Percentiles rank a stretch among this genome's conserved stretches.
These are phyloP conservation scores for Truncatella angustata DNA, from an alignment of 2,329 filamentous ascomycete species.

Conservation along the genomic window DNA sequence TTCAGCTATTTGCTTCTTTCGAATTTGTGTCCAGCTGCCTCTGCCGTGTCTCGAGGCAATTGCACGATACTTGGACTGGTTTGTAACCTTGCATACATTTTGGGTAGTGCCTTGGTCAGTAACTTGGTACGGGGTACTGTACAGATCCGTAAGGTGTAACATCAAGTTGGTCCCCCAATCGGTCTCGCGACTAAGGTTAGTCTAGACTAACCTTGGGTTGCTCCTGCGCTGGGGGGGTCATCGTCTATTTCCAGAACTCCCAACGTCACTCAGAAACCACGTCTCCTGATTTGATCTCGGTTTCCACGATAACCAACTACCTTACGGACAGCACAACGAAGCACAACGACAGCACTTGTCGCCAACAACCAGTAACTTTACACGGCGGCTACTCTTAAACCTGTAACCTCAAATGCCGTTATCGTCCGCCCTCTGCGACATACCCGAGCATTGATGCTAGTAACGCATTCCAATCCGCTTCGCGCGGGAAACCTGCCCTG, in stretches of 20 bases:
- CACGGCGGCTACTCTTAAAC: background rate
- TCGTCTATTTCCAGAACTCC: too few species aligned
- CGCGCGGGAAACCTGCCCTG: slow-evolving; percentile 21
- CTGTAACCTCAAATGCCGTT: background rate
- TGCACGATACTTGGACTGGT: background rate
- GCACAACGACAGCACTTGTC: background rate
- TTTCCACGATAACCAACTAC: slow-evolving; percentile 5
- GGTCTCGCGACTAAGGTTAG: too few species aligned
- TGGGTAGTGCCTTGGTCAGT: too few species aligned
- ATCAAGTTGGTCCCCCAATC: background rate
- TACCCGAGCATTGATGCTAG: slow-evolving; percentile 22
- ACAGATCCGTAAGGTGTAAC: too few species aligned
- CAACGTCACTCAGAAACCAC: slow-evolving; percentile 8
- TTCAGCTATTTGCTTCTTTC: too few species aligned
- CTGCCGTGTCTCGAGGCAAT: background rate
- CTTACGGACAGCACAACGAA: too few species aligned
- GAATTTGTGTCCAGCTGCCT: background rate
- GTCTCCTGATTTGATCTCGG: slow-evolving; percentile 8
- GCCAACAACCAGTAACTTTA: too few species aligned
- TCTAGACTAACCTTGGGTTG: too few species aligned
- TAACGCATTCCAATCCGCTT: slow-evolving; percentile 20
- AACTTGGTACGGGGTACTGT: background rate
- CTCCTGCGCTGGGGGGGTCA: too few species aligned
- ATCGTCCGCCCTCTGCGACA: slow-evolving; percentile 6
- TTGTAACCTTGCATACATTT: too few species aligned